Base-by-base conservation (phyloP, 192 early-diverging fungal genomes). In the Coemansia sp. region DNA sequence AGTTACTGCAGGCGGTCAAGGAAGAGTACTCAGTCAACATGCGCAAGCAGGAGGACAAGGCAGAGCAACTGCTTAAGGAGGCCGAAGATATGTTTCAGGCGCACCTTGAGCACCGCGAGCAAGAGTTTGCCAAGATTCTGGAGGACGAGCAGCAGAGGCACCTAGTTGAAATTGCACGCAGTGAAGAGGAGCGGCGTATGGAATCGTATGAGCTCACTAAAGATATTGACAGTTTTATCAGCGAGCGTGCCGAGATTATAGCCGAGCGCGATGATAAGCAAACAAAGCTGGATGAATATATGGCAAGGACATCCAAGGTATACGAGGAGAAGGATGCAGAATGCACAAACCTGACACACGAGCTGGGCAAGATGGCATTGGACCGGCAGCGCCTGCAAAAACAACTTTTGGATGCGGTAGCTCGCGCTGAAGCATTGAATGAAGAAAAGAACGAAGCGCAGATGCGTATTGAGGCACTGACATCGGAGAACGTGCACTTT, bases 21-120 rank as follows among this genome's bases (percentile, higher is more conserved):
- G 63, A 75, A 9, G 78, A 81, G 52, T 76, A 72, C 50, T 65
- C 63, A 6, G 48, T 46, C n/a, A 66, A 74, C 25, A 75, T 81
- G 67, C 64, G 66, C 37, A 62, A 70, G 47, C 60, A 70, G 24
- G 71, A 70, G 57, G 61, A 67, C 9, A 53, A 38, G 12, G 71
- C 76, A 17, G 76, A 79, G 28, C 64, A 73, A 25, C 53, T 57
- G 31, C 47, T 69, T n/a, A 68, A 66, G 11, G 66, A 66, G 55
- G 70, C 66, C 0, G 62, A 64, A n/a, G 68, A 78, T 9, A 49
- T 68, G 64, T 58, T 69, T 51, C 47, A 75, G 42, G 58, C 57
- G 38, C 61, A 71, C 38, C 47, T 68, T 10, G 73, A 61, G 40
- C 65, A 68, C 49, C 57, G 58, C 18, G 66, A 68, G 46, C 68